These are phyloP conservation scores for Schoenoplectus triqueter DNA, from an alignment of 202 grass and related monocot species.

Conservation along the genomic window DNA sequence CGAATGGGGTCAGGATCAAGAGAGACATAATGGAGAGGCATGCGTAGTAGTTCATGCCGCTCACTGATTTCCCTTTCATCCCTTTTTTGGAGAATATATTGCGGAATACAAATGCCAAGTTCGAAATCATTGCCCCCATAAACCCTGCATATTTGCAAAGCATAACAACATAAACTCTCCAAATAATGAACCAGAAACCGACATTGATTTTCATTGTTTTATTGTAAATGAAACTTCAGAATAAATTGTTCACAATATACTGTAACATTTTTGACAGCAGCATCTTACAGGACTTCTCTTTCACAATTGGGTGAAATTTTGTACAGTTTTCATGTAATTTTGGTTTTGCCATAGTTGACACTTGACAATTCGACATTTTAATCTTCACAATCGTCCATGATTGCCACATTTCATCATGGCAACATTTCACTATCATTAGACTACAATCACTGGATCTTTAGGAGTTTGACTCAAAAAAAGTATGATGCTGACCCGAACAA, in stretches of 20 bases:
- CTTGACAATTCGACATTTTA: neutral
- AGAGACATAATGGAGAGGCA: conserved; percentile 95
- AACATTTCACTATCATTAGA: neutral
- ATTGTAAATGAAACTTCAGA: neutral
- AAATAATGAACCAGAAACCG: neutral
- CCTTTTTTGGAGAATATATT: conserved; percentile 98
- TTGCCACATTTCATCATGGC: neutral
- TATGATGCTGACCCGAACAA: neutral
- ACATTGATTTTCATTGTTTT: neutral
- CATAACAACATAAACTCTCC: neutral
- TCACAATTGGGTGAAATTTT: neutral
- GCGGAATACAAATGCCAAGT: conserved; percentile 88
- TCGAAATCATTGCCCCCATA: conserved; percentile 98
- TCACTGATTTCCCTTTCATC: conserved; percentile 92
- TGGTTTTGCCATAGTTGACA: neutral
- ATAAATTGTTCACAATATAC: neutral
- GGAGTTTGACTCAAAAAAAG: neutral
- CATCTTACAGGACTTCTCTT: conserved; percentile 13
- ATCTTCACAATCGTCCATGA: neutral
- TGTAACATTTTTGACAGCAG: neutral
- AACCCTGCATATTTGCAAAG: conserved; percentile 60
- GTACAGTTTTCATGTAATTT: neutral
- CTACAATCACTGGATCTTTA: neutral
- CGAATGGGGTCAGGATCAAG: conserved; percentile 81
- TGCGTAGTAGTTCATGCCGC: conserved; percentile 99